Evolutionary conservation across 2,329 filamentous ascomycete species (phyloP), one percentile per base, ranked within the genome.

Genomic region (Xylariales sp.): DNA sequence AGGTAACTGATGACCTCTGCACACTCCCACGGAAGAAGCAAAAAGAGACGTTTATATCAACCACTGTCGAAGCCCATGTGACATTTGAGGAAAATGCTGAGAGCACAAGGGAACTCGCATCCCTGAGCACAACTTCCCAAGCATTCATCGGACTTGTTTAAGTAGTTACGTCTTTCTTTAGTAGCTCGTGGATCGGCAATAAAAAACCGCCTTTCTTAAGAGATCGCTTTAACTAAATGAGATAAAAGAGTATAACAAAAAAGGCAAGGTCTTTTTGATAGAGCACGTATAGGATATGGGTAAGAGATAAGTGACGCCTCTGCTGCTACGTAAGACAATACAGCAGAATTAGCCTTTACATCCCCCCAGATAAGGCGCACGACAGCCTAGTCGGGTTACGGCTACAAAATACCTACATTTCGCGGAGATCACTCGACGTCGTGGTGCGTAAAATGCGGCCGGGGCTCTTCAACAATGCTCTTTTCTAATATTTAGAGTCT

Each of bases 381-480:
- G 14, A 14, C 14, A 14, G 39, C 39, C 23, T 23, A 23, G 5
- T 9, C 36, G n/a, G 8, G 30, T 5, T 28, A n/a, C 32, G 36
- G 23, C 32, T 12, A 18, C n/a, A 41, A 16, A 49, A 39, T 3
- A 23, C 14, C 16, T n/a, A 5, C 3, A 4, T 50, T 56, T 5
- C 12, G 18, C 36, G 10, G 18, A 28, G 43, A 39, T 63, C 63
- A 45, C 36, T 66, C 49, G 36, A 46, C 43, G 62, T 34, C 55
- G 28, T 41, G 5, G 28, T 46, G 50, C 18, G n/a, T 45, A 48
- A 8, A 55, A 50, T 23, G 14, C 41, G 43, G 18, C 46, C 30
- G 23, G n/a, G 39, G 16, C 12, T 59, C 28, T 49, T 41, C 28
- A 52, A 64, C n/a, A n/a, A 23, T 61, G 52, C 39, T 52, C 18